Evolutionary conservation across 345 rosid genomes (phyloP), one percentile per base, ranked within the genome.

Genomic region (Eucalyptus rudis): DNA sequence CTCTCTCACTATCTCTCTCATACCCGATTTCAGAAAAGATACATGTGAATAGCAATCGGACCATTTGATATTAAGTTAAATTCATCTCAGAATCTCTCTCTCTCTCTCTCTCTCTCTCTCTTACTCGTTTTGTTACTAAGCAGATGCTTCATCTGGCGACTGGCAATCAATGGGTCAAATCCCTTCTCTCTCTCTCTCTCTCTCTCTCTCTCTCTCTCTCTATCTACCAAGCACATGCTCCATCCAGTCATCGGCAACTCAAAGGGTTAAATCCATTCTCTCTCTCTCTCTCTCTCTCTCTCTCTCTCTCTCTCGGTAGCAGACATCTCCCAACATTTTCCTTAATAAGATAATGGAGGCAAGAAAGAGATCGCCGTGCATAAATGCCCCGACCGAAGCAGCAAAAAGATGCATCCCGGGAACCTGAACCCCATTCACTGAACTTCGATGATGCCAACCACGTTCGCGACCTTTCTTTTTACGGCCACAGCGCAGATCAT

Each of bases 351-450:
- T 76, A 76, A 76, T 76, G 47, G 10, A 16, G 83, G 80, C 80
- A 33, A 5, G 83, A 33, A 76, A 40, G 83, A 20, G 9, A 76
- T 36, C 1, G 29, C 83, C 13, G 27, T 11, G 27, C 13, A 52
- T 17, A 86, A 76, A 24, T 64, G 64, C 87, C 17, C 25, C 76
- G 86, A 89, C 84, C 92, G 87, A 90, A 88, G 94, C 92, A 89
- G 43, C 86, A 49, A 20, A 33, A 33, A 24, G n/a, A n/a, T 66
- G 47, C 44, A 59, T 52, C 11, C 43, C 68, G 86, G 36, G 36
- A 90, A 49, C 68, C 45, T 27, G 54, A 71, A 91, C 59, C 92
- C 89, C 86, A 56, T 92, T 90, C 95, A 89, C 59, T 91, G 94
- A 92, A 93, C 92, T 52, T 87, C 52, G 49, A 86, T 86, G 27